A percentile compares a stretch with the other conserved stretches of the same genome.
These are phyloP conservation scores for Rhytidhysteron rufulum DNA, from an alignment of 2,329 filamentous ascomycete species.

Conservation along the genomic window DNA sequence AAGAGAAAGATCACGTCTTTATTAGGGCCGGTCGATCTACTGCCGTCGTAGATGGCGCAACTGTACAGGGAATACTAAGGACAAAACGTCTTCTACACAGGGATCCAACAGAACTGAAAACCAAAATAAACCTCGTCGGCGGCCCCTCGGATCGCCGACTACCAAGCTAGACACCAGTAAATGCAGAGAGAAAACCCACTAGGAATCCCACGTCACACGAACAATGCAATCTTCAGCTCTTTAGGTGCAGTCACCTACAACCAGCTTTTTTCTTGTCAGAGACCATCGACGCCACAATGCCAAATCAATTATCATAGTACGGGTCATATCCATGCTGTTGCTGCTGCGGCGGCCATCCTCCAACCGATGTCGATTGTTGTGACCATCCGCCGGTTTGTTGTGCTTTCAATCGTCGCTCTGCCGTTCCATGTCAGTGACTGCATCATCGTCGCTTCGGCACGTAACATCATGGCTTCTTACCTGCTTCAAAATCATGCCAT, in stretches of 20 bases:
- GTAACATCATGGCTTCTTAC: slow-evolving; percentile 36
- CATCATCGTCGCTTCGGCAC: slow-evolving; percentile 8
- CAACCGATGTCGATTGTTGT: slow-evolving; percentile 33
- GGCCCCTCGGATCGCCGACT: slow-evolving; percentile 11
- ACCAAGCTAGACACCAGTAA: slow-evolving; percentile 14
- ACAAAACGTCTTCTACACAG: slow-evolving; percentile 2
- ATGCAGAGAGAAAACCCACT: slow-evolving; percentile 24
- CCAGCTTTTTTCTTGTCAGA: slow-evolving; percentile 12
- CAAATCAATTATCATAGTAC: slow-evolving; percentile 36
- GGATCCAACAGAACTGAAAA: no score
- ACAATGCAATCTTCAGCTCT: slow-evolving; percentile 23
- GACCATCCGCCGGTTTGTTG: slow-evolving; percentile 34
- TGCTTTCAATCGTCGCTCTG: slow-evolving; percentile 42
- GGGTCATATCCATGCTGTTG: slow-evolving; percentile 36
- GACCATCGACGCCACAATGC: slow-evolving; percentile 24
- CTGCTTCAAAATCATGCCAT: slow-evolving; percentile 93
- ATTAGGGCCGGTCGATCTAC: background rate
- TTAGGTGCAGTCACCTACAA: slow-evolving; percentile 14
- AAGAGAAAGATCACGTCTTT: background rate
- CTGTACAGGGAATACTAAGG: slow-evolving; percentile 5
- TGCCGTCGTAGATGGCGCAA: background rate
- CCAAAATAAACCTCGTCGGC: slow-evolving; percentile 1
- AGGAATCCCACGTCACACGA: slow-evolving; percentile 18
- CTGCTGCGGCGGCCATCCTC: slow-evolving; percentile 28
- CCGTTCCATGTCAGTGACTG: slow-evolving; percentile 24